Percentiles rank a stretch among this genome's conserved stretches.
Evolutionary conservation across 257 asterid genomes (phyloP).

Genomic region (Hygrophila difformis): DNA sequence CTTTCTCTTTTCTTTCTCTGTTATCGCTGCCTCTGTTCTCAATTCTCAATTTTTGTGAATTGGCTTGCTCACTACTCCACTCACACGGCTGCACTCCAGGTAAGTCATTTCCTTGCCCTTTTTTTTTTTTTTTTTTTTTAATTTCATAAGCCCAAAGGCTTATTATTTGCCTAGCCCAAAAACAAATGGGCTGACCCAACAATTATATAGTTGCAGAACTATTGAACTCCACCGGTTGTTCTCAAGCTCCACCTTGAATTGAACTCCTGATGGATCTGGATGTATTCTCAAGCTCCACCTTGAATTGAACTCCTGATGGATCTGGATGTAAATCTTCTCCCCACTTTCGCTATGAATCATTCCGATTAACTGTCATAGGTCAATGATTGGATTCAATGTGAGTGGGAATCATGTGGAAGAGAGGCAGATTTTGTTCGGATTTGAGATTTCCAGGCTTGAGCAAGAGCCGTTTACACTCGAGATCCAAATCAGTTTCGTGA

Average conservation of each 20-base stretch:
- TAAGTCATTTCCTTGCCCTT: too few species aligned
- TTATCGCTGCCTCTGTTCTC: too few species aligned
- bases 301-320: slow-evolving; percentile 30
- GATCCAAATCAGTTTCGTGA: slow-evolving; percentile 73
- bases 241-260: slow-evolving; percentile 60
- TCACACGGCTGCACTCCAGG: too few species aligned
- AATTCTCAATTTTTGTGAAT: too few species aligned
- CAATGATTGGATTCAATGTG: slow-evolving; percentile 52
- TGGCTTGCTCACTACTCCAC: too few species aligned
- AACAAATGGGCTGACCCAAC: too few species aligned
- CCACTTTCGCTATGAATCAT: slow-evolving; percentile 24
- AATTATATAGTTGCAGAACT: too few species aligned
- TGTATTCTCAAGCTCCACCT: slow-evolving; percentile 34
- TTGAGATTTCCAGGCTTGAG: slow-evolving; percentile 74
- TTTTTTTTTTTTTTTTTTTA: too few species aligned
- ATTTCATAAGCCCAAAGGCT: too few species aligned
- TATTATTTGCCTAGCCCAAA: too few species aligned
- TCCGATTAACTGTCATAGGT: slow-evolving; percentile 13
- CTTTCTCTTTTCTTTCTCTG: too few species aligned
- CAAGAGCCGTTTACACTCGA: slow-evolving; percentile 71
- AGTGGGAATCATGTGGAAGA: slow-evolving; percentile 72
- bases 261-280: slow-evolving; percentile 56
- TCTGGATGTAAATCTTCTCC: slow-evolving; percentile 34
- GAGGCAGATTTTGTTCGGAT: slow-evolving; percentile 66
- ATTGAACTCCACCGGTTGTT: too few species aligned